Evolutionary conservation across 495 filamentous ascomycete genomes (phyloP).

Genomic region (Aspergillus hancockii): DNA sequence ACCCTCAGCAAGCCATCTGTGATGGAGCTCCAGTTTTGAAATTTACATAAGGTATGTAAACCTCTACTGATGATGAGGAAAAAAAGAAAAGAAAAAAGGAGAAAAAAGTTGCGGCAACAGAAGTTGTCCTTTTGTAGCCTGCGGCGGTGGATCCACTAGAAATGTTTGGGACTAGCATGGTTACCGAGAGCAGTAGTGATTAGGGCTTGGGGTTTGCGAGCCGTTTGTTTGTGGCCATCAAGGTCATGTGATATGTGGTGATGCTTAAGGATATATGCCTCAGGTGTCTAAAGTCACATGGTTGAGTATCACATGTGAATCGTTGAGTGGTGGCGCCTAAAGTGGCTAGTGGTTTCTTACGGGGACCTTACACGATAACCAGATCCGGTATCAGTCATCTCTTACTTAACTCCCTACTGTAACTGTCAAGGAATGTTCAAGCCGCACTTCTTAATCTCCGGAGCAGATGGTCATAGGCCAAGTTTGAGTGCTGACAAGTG

Average conservation of each 20-base stretch:
- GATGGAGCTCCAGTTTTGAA: conserved; percentile 48
- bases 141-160: conserved; percentile 25
- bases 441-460: not conserved
- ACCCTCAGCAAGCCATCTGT: conserved; percentile 50
- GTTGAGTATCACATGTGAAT: conserved; percentile 21
- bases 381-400: not conserved
- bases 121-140: conserved; percentile 26
- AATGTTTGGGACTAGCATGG: conserved; percentile 25
- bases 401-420: not conserved
- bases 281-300: conserved; percentile 15
- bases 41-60: conserved; percentile 44
- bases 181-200: not conserved
- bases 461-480: not conserved
- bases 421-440: not conserved
- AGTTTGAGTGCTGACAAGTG: not conserved
- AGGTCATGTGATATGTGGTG: conserved; percentile 10
- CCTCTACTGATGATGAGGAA: conserved; percentile 55
- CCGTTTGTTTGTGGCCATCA: not conserved
- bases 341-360: conserved; percentile 3
- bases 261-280: not conserved
- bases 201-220: conserved; percentile 19
- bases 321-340: conserved; percentile 10
- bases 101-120: conserved; percentile 8
- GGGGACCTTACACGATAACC: not conserved
- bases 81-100: conserved; percentile 35